A percentile compares a stretch with the other conserved stretches of the same genome.
Evolutionary conservation across 495 filamentous ascomycete genomes (phyloP).

Genomic region (Neurospora sp.): DNA sequence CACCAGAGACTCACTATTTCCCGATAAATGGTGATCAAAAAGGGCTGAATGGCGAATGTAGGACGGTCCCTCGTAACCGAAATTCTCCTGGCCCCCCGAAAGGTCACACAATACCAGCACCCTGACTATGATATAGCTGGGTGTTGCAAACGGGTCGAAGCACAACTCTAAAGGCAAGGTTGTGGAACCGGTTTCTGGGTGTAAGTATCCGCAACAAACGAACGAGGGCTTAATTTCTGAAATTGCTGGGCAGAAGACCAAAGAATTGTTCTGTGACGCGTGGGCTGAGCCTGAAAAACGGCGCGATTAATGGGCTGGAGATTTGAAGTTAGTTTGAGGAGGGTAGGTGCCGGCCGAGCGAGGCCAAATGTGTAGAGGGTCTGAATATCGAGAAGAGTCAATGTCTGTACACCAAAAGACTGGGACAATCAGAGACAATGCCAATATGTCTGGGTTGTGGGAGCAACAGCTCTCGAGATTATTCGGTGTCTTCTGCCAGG

Average conservation of each 20-base stretch:
- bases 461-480: neutral
- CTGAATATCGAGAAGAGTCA: slow-evolving; percentile 6
- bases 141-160: slow-evolving; percentile 18
- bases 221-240: slow-evolving; percentile 16
- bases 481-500: slow-evolving; percentile 2
- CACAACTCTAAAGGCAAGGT: slow-evolving; percentile 18
- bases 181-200: slow-evolving; percentile 23
- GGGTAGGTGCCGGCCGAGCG: slow-evolving; percentile 10
- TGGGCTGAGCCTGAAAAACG: slow-evolving; percentile 13
- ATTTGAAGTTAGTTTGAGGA: neutral
- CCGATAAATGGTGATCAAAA: neutral
- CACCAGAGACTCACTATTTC: neutral
- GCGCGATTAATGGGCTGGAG: slow-evolving; percentile 2
- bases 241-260: slow-evolving; percentile 14
- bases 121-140: slow-evolving; percentile 11
- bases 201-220: slow-evolving; percentile 26
- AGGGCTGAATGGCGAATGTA: neutral
- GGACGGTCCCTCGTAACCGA: neutral
- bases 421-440: slow-evolving; percentile 7
- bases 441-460: neutral
- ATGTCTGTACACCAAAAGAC: slow-evolving; percentile 6
- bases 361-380: slow-evolving; percentile 2
- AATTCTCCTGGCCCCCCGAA: neutral
- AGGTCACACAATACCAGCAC: neutral
- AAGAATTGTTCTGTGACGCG: slow-evolving; percentile 9